Conservation (phyloP, 805 yeast species). For the Nakazawaea anatomiae region DNA sequence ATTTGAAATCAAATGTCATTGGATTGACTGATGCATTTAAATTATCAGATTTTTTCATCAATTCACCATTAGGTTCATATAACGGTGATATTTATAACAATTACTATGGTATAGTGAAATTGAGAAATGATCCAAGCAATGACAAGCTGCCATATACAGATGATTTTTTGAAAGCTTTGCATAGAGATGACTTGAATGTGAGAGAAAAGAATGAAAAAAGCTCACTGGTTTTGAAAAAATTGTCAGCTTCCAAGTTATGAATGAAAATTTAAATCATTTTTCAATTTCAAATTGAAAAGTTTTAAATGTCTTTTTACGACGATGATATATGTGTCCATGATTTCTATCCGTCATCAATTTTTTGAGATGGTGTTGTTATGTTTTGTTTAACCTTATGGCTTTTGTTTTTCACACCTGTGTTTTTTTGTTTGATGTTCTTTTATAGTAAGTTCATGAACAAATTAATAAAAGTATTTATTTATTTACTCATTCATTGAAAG, state of each 20-base stretch:
- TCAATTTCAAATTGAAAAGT: too few relatives aligned
- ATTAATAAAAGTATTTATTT: too few relatives aligned
- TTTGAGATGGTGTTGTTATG: too few relatives aligned
- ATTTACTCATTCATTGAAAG: too few relatives aligned
- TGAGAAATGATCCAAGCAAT: conserved; percentile 40
- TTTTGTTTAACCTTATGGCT: too few relatives aligned
- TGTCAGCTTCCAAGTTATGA: conserved; percentile 4
- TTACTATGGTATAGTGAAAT: conserved; percentile 54
- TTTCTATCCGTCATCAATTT: too few relatives aligned
- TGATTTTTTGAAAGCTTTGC: conserved; percentile 29
- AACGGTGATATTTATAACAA: conserved; percentile 82
- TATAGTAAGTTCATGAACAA: too few relatives aligned
- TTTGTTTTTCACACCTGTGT: too few relatives aligned
- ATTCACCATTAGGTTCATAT: conserved; percentile 75
- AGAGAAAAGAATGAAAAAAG: conserved; percentile 23
- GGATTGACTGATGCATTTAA: conserved; percentile 82
- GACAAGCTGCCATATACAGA: conserved; percentile 59
- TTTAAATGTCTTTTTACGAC: too few relatives aligned
- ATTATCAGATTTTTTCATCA: conserved; percentile 72
- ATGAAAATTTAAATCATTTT: too few relatives aligned
- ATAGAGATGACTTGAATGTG: conserved; percentile 28
- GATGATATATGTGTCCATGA: too few relatives aligned
- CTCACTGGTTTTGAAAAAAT: conserved; percentile 17
- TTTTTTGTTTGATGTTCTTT: too few relatives aligned
- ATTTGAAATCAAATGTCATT: conserved; percentile 62